Evolutionary conservation across 208 protist genomes (phyloP), one percentile per base, ranked within the genome.

Genomic region (Giardia duodenalis): DNA sequence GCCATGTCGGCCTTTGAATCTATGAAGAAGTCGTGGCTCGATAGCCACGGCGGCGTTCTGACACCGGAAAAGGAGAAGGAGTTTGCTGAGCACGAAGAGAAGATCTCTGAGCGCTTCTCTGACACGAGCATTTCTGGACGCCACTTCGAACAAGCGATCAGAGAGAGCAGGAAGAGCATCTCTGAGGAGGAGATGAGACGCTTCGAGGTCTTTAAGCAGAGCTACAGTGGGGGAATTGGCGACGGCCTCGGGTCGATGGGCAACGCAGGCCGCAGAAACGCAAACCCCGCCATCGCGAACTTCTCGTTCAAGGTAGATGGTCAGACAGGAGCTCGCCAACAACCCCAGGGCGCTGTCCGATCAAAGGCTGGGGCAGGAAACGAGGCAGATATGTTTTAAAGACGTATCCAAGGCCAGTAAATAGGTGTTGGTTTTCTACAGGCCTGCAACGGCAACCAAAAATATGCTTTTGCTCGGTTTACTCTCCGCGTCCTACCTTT

Each of bases 161-260:
- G 93, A 44, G 95, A 94, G 91, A 95, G 97, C 30, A 93, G 97
- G 90, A 93, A 95, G 67, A 97, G 96, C 30, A 97, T 98, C 44
- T 95, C 95, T 44, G 95, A 97, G 47, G 93, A 94, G 43, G 96
- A 98, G 93, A 94, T 98, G 87, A 92, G 94, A 87, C 96, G 96
- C 92, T 98, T 98, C 93, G 96, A 98, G 91, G 95, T 97, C 94
- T 98, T 98, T 95, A 95, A 92, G 43, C 43, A 43, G 1, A 3
- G 44, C 2, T 93, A 93, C 22, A 93, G 92, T 76, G 67, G 76
- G 86, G 86, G 86, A 3, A 44, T 44, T 10, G 42, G 86, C 22
- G 42, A 89, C 4, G 86, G 86, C 4, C 42, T 44, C 4, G 42
- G 86, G 4, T n/a, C 22, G 22, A 45, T 19, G 19, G 86, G 42